A percentile compares a stretch with the other conserved stretches of the same genome.
phyloP scores from a whole-genome alignment of 495 filamentous ascomycete genomes.

The Talaromyces liani region DNA sequence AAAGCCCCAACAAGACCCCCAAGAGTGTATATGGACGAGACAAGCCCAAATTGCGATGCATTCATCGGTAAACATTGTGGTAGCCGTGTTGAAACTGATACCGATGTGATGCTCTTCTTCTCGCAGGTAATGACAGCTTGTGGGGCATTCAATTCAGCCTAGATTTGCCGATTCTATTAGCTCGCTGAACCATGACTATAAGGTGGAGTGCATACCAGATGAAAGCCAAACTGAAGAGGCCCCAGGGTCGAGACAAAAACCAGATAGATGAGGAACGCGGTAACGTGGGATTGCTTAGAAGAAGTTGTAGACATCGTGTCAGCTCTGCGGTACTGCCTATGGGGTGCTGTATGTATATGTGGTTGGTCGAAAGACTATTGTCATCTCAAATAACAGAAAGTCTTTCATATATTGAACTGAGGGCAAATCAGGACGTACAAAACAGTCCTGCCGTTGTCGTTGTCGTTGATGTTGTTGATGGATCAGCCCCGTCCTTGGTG shows the following conservation, averaged over 20 bases:
- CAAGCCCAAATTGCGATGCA: constrained; percentile 64
- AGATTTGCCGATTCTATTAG: not conserved
- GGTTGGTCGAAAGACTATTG: not conserved
- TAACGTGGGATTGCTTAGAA: constrained; percentile 26
- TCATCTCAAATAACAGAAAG: not conserved
- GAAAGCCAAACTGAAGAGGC: constrained; percentile 88
- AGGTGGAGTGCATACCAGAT: constrained; percentile 55
- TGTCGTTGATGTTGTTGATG: not conserved
- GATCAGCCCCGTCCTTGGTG: not conserved
- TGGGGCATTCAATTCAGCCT: constrained; percentile 94
- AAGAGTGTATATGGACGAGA: constrained; percentile 85
- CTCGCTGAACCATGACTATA: not conserved
- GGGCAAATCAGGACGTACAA: not conserved
- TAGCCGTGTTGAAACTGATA: constrained; percentile 26
- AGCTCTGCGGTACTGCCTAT: not conserved
- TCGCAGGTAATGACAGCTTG: constrained; percentile 82
- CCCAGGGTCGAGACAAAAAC: constrained; percentile 63
- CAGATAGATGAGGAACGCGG: constrained; percentile 58
- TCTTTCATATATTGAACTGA: not conserved
- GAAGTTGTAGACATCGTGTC: constrained; percentile 2
- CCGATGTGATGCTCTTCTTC: constrained; percentile 47
- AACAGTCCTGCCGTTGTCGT: not conserved
- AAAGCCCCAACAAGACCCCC: constrained; percentile 84
- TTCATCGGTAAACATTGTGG: constrained; percentile 82
- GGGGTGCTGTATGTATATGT: not conserved